Evolutionary conservation across 805 yeast species (phyloP).

Genomic region (Monosporozyma yasuniensis): DNA sequence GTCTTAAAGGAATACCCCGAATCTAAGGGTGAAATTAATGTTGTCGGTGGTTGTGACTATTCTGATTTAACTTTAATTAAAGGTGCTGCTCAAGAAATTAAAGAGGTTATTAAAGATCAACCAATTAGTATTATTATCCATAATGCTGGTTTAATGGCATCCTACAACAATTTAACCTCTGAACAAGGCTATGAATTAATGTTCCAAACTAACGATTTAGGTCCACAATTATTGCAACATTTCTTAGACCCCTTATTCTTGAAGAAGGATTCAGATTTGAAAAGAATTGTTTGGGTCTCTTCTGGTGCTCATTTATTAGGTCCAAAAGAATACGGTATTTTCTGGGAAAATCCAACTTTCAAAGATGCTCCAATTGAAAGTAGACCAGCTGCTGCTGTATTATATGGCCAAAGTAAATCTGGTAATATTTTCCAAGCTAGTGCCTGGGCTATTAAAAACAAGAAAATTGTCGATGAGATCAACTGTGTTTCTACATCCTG

Average conservation of each 20-base stretch:
- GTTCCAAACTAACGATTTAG: slow-evolving; percentile 32
- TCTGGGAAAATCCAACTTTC: slow-evolving; percentile 25
- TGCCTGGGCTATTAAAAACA: slow-evolving; percentile 28
- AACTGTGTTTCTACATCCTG: slow-evolving; percentile 29
- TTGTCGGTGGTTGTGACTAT: slow-evolving; percentile 30
- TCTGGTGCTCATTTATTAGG: slow-evolving; percentile 29
- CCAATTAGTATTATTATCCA: slow-evolving; percentile 29
- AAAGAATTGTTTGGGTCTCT: slow-evolving; percentile 35
- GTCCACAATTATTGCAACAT: slow-evolving; percentile 33
- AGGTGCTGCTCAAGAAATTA: slow-evolving; percentile 22
- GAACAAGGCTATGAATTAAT: slow-evolving; percentile 32
- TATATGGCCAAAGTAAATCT: slow-evolving; percentile 36
- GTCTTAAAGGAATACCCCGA: slow-evolving; percentile 21
- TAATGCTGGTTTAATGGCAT: slow-evolving; percentile 33
- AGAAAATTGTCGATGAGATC: slow-evolving; percentile 15
- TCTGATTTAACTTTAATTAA: slow-evolving; percentile 32
- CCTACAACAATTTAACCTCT: slow-evolving; percentile 21
- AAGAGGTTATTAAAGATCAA: slow-evolving; percentile 9
- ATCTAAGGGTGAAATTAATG: slow-evolving; percentile 19
- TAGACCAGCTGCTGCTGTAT: slow-evolving; percentile 13
- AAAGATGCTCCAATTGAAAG: slow-evolving; percentile 12
- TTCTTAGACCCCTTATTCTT: slow-evolving; percentile 31
- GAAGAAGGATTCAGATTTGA: slow-evolving; percentile 23
- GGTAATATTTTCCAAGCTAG: slow-evolving; percentile 29
- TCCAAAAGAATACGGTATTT: slow-evolving; percentile 27